Evolutionary conservation across 352 stramenopile species (phyloP), one percentile per base, ranked within the genome.

Genomic region (Globisporangium parvum): DNA sequence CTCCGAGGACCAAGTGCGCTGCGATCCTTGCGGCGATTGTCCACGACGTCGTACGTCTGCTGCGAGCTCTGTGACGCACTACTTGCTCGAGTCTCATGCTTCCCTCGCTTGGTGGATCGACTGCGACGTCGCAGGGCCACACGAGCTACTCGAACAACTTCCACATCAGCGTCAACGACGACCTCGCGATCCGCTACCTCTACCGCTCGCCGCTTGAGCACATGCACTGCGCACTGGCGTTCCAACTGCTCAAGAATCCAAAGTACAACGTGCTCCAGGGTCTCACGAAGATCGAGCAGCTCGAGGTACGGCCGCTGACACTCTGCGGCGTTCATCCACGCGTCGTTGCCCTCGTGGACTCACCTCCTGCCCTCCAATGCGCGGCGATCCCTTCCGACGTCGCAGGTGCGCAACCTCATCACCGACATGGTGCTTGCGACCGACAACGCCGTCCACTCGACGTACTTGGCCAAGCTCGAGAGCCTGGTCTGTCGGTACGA

Each of bases 91-190:
- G 14, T 44, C 39, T 23, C 0, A 17, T 39, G n/a, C n/a, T n/a
- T n/a, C n/a, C n/a, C 39, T 12, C 10, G 3, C 18, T 50, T 10
- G 23, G 26, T 3, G 5, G 1, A 33, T 60, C 14, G 48, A 5
- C 46, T 37, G 31, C 6, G 26, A 31, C 31, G 31, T 37, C 31
- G 8, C 8, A 88, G 77, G 83, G 77, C n/a, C 87, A 96, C 66
- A 91, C 82, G 49, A 91, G 85, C 57, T 89, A 75, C 66, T 87
- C 82, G 56, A 93, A 96, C 69, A 91, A 90, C 55, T 94, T 96
- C 55, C 84, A 93, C 67, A 90, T 95, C 52, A 71, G 71, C 20
- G 55, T 76, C 24, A 91, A 93, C 55, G 80, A 91, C 67, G 70
- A 90, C 35, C 70, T 95, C 50, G 83, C 87, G 11, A 67, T 89